Percentiles rank a stretch among this genome's conserved stretches.
Evolutionary conservation across 176 grass and related monocot species (phyloP).

Genomic region (Elaeis guineensis): DNA sequence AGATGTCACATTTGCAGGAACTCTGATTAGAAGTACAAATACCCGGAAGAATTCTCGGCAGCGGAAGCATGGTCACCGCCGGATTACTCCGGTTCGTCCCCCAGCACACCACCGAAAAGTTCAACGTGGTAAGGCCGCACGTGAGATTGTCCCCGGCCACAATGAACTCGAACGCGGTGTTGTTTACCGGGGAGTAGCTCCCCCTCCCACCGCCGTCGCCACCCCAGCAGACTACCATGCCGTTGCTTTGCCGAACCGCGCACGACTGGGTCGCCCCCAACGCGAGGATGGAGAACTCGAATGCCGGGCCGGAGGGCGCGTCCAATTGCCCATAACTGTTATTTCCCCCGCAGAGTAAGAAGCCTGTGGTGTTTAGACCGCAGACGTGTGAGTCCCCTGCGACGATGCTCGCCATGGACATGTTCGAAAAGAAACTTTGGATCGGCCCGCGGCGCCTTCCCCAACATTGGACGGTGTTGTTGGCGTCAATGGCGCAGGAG

Average conservation of each 20-base stretch:
- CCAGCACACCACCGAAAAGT: slow-evolving; percentile 58
- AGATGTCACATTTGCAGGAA: slow-evolving; percentile 28
- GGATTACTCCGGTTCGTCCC: slow-evolving; percentile 1
- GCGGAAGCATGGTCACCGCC: slow-evolving; percentile 4
- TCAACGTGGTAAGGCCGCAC: slow-evolving; percentile 43
- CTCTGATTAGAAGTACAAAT: slow-evolving; percentile 27
- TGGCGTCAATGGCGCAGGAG: slow-evolving; percentile 41
- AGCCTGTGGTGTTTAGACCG: slow-evolving; percentile 23
- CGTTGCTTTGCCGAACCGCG: slow-evolving; percentile 30
- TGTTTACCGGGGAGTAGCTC: slow-evolving; percentile 15
- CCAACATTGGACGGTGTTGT: slow-evolving; percentile 49
- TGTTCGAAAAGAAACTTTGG: slow-evolving; percentile 24
- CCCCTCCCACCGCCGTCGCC: slow-evolving; percentile 2
- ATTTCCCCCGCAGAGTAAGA: slow-evolving; percentile 30
- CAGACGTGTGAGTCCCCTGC: slow-evolving; percentile 46
- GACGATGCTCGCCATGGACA: slow-evolving; percentile 25
- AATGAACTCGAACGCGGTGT: slow-evolving; percentile 44
- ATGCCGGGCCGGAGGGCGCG: slow-evolving; percentile 1
- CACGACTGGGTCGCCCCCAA: slow-evolving; percentile 64
- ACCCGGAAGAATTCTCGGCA: slow-evolving; percentile 48
- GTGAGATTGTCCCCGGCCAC: slow-evolving; percentile 62
- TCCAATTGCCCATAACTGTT: neutral
- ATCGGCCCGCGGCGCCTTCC: slow-evolving; percentile 24
- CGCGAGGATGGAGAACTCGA: slow-evolving; percentile 35
- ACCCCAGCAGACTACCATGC: slow-evolving; percentile 63